A percentile compares a stretch with the other conserved stretches of the same genome.
Evolutionary conservation across 371 early-diverging fungal species (phyloP).

Genomic region (Blastocladiella emersonii): DNA sequence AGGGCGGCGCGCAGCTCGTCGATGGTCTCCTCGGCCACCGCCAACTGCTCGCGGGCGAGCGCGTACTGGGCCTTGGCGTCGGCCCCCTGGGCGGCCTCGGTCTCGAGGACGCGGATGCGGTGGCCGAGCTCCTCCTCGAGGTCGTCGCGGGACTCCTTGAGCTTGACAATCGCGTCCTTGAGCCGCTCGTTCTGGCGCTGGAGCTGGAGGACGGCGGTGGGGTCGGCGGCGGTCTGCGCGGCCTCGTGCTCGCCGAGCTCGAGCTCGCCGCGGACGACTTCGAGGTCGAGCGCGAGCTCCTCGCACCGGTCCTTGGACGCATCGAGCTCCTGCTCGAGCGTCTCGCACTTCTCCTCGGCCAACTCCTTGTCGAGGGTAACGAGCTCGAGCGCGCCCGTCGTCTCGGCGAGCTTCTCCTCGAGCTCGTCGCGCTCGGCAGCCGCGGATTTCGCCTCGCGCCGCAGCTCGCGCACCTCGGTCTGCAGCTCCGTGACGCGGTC

Average conservation of each 20-base stretch:
- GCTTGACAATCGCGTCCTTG: slow-evolving; percentile 67
- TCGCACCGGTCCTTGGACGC: slow-evolving; percentile 61
- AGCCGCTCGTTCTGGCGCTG: slow-evolving; percentile 73
- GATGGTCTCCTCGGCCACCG: slow-evolving; percentile 44
- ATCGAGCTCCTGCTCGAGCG: slow-evolving; percentile 53
- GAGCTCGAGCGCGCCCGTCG: slow-evolving; percentile 67
- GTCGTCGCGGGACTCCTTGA: slow-evolving; percentile 64
- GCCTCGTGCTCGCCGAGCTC: slow-evolving; percentile 4
- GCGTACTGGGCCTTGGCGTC: slow-evolving; percentile 45
- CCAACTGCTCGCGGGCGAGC: slow-evolving; percentile 37
- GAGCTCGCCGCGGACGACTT: slow-evolving; percentile 46
- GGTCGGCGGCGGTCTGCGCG: not conserved
- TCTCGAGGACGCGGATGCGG: slow-evolving; percentile 51
- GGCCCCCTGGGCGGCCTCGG: slow-evolving; percentile 42
- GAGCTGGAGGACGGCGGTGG: slow-evolving; percentile 49
- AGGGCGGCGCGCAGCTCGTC: slow-evolving; percentile 69
- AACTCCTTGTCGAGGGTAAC: slow-evolving; percentile 79
- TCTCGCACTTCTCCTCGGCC: slow-evolving; percentile 75
- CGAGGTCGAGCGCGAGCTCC: slow-evolving; percentile 55
- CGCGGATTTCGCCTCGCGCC: slow-evolving; percentile 39
- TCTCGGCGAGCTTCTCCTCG: slow-evolving; percentile 53
- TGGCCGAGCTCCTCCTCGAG: slow-evolving; percentile 52
- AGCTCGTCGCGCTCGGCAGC: slow-evolving; percentile 38
- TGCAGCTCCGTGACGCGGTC: slow-evolving; percentile 53
- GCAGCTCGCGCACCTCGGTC: slow-evolving; percentile 48